Evolutionary conservation across 2,329 filamentous ascomycete genomes (phyloP).

Genomic region (Biscogniauxia sp.): DNA sequence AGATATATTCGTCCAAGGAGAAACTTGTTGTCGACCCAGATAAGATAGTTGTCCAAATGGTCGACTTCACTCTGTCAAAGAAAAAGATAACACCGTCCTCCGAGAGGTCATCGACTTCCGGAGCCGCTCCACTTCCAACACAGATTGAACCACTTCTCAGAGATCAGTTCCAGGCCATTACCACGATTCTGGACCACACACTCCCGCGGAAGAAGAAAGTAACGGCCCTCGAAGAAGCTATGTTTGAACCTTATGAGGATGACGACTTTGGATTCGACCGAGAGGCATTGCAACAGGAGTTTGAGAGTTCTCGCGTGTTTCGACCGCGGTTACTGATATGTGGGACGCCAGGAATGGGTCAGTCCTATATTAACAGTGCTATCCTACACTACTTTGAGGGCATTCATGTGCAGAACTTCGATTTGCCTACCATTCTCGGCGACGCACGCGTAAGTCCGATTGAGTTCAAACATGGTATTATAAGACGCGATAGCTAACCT

Average conservation of each 20-base stretch:
- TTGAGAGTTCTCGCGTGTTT: slow-evolving; percentile 85
- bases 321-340: slow-evolving; percentile 81
- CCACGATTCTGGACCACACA: slow-evolving; percentile 67
- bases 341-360: slow-evolving; percentile 87
- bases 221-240: slow-evolving; percentile 89
- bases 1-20: slow-evolving; percentile 88
- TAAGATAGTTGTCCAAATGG: slow-evolving; percentile 82
- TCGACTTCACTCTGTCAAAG: slow-evolving; percentile 95
- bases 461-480: neutral
- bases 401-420: slow-evolving; percentile 91
- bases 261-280: slow-evolving; percentile 80
- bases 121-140: slow-evolving; percentile 76
- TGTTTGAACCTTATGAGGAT: slow-evolving; percentile 83
- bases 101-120: slow-evolving; percentile 82
- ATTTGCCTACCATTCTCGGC: slow-evolving; percentile 80
- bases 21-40: slow-evolving; percentile 85
- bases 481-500: slow-evolving; percentile 24
- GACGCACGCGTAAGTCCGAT: slow-evolving; percentile 68
- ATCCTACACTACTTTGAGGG: slow-evolving; percentile 89
- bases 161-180: slow-evolving; percentile 67
- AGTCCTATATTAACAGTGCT: slow-evolving; percentile 82
- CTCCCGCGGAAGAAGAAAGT: slow-evolving; percentile 82
- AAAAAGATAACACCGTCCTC: slow-evolving; percentile 97
- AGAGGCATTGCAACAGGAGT: slow-evolving; percentile 72
- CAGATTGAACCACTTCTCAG: slow-evolving; percentile 78